phyloP scores from a whole-genome alignment of 2,329 filamentous ascomycete species.

The Geosmithia morbida region DNA sequence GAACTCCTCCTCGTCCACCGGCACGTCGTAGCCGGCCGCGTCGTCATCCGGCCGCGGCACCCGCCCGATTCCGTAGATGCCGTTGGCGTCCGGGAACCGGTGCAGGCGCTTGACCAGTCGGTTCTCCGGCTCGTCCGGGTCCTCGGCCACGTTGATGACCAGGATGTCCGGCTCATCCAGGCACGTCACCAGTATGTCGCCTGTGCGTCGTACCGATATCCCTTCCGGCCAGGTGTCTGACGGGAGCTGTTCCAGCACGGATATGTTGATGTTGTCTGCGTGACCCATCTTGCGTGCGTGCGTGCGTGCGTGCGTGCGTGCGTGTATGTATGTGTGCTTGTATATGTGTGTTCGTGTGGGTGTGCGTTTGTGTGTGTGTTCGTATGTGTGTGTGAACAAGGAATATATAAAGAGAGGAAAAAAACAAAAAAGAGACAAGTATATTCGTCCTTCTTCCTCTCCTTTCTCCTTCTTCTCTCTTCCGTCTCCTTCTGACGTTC shows the following conservation, averaged over 20 bases:
- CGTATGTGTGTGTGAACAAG: too few relatives aligned
- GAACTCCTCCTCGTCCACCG: constrained; percentile 3
- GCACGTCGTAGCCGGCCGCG: too few relatives aligned
- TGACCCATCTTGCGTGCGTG: not conserved
- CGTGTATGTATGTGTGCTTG: not conserved
- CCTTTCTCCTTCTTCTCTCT: too few relatives aligned
- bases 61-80: constrained; percentile 3
- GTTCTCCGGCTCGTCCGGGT: not conserved
- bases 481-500: too few relatives aligned
- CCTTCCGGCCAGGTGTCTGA: not conserved
- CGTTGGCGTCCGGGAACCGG: constrained; percentile 2
- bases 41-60: not conserved
- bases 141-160: not conserved
- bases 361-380: too few relatives aligned
- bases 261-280: not conserved
- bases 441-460: too few relatives aligned
- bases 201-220: not conserved
- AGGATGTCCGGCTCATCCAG: not conserved
- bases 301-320: not conserved
- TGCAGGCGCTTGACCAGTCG: constrained; percentile 1
- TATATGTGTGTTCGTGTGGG: too few relatives aligned
- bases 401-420: too few relatives aligned
- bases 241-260: not conserved
- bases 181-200: not conserved
- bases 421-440: too few relatives aligned